phyloP scores from a whole-genome alignment of 805 yeast genomes.

The Ogataea kodamae region DNA sequence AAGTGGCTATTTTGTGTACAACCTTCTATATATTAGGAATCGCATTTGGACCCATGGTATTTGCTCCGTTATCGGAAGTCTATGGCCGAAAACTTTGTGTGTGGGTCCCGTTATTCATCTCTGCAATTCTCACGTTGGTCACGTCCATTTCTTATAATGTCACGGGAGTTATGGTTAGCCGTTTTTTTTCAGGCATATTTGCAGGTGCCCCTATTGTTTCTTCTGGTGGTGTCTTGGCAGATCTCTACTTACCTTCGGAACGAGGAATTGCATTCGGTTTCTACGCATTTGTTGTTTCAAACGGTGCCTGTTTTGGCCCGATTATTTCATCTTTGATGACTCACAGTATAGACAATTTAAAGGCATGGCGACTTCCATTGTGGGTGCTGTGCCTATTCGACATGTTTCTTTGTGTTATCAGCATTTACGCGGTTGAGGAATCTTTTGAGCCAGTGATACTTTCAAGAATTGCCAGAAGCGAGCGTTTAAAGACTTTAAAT shows the following conservation, averaged over 20 bases:
- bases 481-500: slow-evolving; percentile 27
- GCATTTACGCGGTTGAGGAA: slow-evolving; percentile 36
- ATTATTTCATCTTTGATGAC: slow-evolving; percentile 46
- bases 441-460: slow-evolving; percentile 39
- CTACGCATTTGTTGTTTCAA: slow-evolving; percentile 48
- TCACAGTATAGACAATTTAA: slow-evolving; percentile 35
- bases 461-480: slow-evolving; percentile 24
- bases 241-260: slow-evolving; percentile 44
- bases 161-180: slow-evolving; percentile 47
- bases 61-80: slow-evolving; percentile 58
- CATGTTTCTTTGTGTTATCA: slow-evolving; percentile 31
- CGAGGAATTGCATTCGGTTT: slow-evolving; percentile 54
- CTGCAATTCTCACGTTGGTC: slow-evolving; percentile 45
- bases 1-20: slow-evolving; percentile 49
- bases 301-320: slow-evolving; percentile 74
- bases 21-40: slow-evolving; percentile 63
- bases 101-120: slow-evolving; percentile 38
- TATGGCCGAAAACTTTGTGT: slow-evolving; percentile 43
- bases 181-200: slow-evolving; percentile 58
- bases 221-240: slow-evolving; percentile 58
- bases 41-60: slow-evolving; percentile 63
- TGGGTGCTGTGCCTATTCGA: slow-evolving; percentile 47
- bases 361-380: slow-evolving; percentile 57
- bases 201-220: slow-evolving; percentile 61
- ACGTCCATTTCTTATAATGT: slow-evolving; percentile 48